phyloP scores from a whole-genome alignment of 257 asterid species.

The Capsicum chinense region DNA sequence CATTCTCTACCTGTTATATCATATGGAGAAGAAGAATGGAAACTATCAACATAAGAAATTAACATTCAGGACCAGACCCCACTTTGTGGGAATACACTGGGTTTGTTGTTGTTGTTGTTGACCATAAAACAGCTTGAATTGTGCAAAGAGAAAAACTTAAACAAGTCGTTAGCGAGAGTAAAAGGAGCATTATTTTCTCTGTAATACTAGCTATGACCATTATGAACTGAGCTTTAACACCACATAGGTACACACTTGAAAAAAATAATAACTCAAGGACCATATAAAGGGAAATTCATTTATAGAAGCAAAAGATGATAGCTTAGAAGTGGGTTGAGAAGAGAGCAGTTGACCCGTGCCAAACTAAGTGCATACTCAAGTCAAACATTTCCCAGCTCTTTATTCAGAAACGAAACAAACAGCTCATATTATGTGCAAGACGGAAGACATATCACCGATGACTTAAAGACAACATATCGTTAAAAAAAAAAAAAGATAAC shows the following conservation, averaged over 20 bases:
- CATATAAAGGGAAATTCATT: not conserved
- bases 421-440: not conserved
- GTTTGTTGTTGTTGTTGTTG: too few relatives aligned
- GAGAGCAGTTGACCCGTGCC: not conserved
- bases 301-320: not conserved
- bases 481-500: not conserved
- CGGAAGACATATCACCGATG: not conserved
- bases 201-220: not conserved
- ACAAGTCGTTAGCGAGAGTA: not conserved
- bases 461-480: not conserved
- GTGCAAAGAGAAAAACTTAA: slow-evolving; percentile 9
- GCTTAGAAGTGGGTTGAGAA: not conserved
- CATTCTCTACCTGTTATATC: not conserved
- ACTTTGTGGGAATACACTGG: too few relatives aligned
- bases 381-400: not conserved
- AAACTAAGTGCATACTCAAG: not conserved
- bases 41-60: not conserved
- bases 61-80: slow-evolving; percentile 20
- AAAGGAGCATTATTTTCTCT: not conserved
- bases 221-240: not conserved
- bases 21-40: not conserved
- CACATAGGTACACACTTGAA: not conserved
- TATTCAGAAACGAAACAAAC: not conserved
- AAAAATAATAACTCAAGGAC: not conserved
- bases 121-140: slow-evolving; percentile 11